Base-by-base conservation (phyloP, 2,329 filamentous ascomycete species). In the Claviceps sp. region DNA sequence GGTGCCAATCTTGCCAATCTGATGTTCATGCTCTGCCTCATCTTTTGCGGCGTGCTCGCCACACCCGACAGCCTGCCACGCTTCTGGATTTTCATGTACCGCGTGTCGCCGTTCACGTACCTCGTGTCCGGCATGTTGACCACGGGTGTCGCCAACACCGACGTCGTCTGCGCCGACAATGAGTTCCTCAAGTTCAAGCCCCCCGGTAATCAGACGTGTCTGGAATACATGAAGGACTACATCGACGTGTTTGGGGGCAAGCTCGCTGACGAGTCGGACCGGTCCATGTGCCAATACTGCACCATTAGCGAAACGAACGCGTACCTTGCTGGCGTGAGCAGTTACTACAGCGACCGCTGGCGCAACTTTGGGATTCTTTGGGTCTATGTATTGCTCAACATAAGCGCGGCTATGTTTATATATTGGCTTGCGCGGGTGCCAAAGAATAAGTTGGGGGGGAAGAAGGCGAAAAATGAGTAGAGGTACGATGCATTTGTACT, bases 21-120 rank as follows among this genome's bases (percentile, higher is more conserved):
- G 54, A 69, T 85, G 59, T 90, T 91, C 70, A 81, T 77, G 38
- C 72, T 91, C 51, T 81, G 76, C 54, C 72, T 90, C 50, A 78
- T 88, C 60, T 91, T 90, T 75, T 87, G 82, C 61, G 75, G 84
- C 74, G 84, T 93, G 48, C 76, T 94, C 55, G 81, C 82, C 30
- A 70, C 72, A 5, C 83, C 84, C 0, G 66, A 69, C 2, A 65
- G 69, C 2, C 75, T 91, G 37, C 85, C 87, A 0, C 70, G 78
- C 5, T 89, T 90, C 74, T 91, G 87, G 85, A 82, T 84, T 59
- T 89, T 89, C 72, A 87, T 89, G 82, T 57, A 91, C 67, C 79
- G 85, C 47, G 70, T 89, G 48, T 89, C 84, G 0, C 89, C 89
- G 0, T 86, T 95, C 59, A 90, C 85, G 0, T 95, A 95, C 64